Base-by-base conservation (phyloP, 768 basidiomycete genomes). In the Trametes sanguinea region DNA sequence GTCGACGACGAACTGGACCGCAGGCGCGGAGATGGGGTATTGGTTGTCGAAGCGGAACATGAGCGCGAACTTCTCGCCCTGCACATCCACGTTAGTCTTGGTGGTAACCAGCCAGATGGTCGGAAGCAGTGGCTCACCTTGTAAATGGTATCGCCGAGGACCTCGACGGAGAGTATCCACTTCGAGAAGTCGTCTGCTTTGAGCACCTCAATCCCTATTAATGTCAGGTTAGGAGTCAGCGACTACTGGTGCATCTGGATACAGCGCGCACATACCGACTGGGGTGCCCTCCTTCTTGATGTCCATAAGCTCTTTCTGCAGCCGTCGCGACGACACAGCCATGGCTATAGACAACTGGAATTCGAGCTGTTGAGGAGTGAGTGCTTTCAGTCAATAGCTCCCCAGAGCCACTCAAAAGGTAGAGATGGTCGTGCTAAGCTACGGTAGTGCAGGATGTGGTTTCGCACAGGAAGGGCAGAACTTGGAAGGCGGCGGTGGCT, bases 1-100 rank as follows among this genome's bases (percentile, higher is more conserved):
- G 51, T 83, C 81, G 14, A 89, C 84, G 43, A 93, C 85, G 70
- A 95, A 95, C 68, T 90, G 89, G 17, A 95, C 94, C 16, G 91
- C 90, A 11, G 93, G 94, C 2, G 91, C 85, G 10, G 90, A 88
- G 67, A 95, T 95, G 0, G 94, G 94, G 74, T 94, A 95, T 67
- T 84, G 82, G 1, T 82, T 40, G 65, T 92, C 90, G 72, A 95
- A 95, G 68, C 88, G 82, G 73, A 95, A 94, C 75, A 87, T 87
- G 42, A 93, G 79, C 57, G 83, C 87, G 73, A 91, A 88, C 54
- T 80, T 81, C 76, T 94, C 92, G 52, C 81, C 87, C 91, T 94
- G 48, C 22, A 47, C 22, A 22, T 22, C 22, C 22, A 22, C 22
- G 22, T 22, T 22, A 22, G 22, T 22, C 22, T 22, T 1, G 22